phyloP scores from a whole-genome alignment of 805 yeast species.

The Hanseniaspora nectarophila region DNA sequence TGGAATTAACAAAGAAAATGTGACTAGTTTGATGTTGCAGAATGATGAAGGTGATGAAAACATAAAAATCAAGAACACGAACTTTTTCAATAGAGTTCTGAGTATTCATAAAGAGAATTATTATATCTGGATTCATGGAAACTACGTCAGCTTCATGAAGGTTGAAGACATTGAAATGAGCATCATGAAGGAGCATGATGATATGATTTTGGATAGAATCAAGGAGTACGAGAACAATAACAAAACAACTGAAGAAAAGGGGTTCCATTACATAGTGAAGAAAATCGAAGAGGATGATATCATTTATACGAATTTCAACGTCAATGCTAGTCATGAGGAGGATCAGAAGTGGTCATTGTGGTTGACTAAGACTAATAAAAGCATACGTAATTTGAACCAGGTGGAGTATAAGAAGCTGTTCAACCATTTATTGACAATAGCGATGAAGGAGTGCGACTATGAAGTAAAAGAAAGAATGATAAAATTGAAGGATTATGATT shows the following conservation, averaged over 20 bases:
- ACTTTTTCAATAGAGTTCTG: background rate
- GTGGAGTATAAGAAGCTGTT: background rate
- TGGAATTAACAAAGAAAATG: background rate
- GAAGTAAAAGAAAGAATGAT: constrained; percentile 3
- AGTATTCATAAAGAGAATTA: background rate
- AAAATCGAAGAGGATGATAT: background rate
- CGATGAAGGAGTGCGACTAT: background rate
- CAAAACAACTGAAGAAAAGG: background rate
- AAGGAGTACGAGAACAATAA: background rate
- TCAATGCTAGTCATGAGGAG: background rate
- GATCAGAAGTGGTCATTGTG: background rate
- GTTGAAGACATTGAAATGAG: background rate
- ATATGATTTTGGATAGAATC: background rate
- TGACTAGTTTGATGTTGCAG: background rate
- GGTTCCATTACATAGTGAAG: constrained; percentile 2
- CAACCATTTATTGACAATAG: constrained; percentile 6
- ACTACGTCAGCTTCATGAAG: background rate
- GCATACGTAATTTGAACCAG: background rate
- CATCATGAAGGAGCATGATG: constrained; percentile 1
- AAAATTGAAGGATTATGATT: constrained; percentile 9
- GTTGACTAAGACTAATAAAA: background rate
- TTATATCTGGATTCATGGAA: background rate
- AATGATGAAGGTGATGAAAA: background rate
- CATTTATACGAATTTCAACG: background rate
- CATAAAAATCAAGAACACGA: background rate